Conservation (phyloP, 768 basidiomycete species). For the Pleurotus tuber-regium region DNA sequence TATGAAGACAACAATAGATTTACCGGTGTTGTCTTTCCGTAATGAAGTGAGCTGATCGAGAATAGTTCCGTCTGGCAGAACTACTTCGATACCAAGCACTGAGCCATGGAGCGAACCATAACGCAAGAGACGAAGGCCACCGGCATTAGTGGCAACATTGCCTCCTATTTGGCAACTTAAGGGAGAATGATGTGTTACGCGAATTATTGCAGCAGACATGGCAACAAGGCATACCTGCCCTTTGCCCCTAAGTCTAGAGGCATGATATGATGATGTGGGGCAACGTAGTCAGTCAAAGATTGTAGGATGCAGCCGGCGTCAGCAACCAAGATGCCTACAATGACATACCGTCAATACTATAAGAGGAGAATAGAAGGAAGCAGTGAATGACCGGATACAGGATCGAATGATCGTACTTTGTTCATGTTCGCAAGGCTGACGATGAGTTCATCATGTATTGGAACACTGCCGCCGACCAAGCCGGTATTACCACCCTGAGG, state of each 20-base stretch:
- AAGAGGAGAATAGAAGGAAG: slow-evolving; percentile 16
- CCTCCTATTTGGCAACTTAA: slow-evolving; percentile 92
- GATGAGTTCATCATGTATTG: slow-evolving; percentile 83
- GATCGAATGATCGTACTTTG: slow-evolving; percentile 78
- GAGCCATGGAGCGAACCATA: slow-evolving; percentile 95
- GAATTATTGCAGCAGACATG: slow-evolving; percentile 24
- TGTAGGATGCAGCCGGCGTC: slow-evolving; percentile 96
- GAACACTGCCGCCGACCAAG: slow-evolving; percentile 93
- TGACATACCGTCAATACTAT: slow-evolving; percentile 11
- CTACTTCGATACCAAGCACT: slow-evolving; percentile 94
- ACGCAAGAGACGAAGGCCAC: slow-evolving; percentile 89
- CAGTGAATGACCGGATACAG: slow-evolving; percentile 63
- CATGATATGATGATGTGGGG: slow-evolving; percentile 91
- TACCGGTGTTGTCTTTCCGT: slow-evolving; percentile 97
- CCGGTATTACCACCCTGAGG: slow-evolving; percentile 99
- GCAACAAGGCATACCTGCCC: slow-evolving; percentile 61
- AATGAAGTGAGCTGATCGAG: slow-evolving; percentile 86
- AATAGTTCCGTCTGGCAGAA: slow-evolving; percentile 90
- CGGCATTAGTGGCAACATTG: slow-evolving; percentile 96
- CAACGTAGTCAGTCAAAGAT: slow-evolving; percentile 80
- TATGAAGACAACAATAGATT: slow-evolving; percentile 15
- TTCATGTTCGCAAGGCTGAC: slow-evolving; percentile 83
- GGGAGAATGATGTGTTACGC: too few relatives aligned
- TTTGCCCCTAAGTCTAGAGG: slow-evolving; percentile 95
- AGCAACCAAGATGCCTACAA: slow-evolving; percentile 78